A percentile compares a stretch with the other conserved stretches of the same genome.
phyloP scores from a whole-genome alignment of 805 yeast species.

The Zygosaccharomyces kombuchaensis region DNA sequence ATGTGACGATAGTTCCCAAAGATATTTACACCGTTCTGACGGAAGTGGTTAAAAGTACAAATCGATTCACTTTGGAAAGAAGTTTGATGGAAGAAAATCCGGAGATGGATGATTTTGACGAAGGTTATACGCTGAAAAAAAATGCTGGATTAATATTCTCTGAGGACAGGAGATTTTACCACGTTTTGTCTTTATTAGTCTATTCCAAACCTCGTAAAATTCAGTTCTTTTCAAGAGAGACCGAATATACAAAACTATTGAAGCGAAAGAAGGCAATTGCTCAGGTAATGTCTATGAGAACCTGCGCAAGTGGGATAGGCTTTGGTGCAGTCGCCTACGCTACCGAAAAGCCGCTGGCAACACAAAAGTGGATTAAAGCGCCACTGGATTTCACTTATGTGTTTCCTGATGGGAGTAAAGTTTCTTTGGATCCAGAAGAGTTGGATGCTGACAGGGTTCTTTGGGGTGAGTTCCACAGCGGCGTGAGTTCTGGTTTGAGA shows the following conservation, averaged over 20 bases:
- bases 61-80: slow-evolving; percentile 34
- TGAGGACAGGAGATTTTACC: slow-evolving; percentile 73
- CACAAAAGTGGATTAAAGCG: slow-evolving; percentile 81
- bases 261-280: slow-evolving; percentile 56
- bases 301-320: slow-evolving; percentile 48
- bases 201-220: slow-evolving; percentile 23
- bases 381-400: slow-evolving; percentile 63
- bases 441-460: slow-evolving; percentile 47
- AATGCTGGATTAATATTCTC: slow-evolving; percentile 57
- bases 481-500: slow-evolving; percentile 80
- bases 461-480: slow-evolving; percentile 93
- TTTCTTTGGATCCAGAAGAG: slow-evolving; percentile 52
- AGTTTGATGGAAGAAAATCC: slow-evolving; percentile 8
- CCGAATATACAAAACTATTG: slow-evolving; percentile 54
- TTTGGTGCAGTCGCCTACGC: slow-evolving; percentile 30
- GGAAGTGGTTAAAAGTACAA: slow-evolving; percentile 48
- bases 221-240: slow-evolving; percentile 33
- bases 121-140: slow-evolving; percentile 17
- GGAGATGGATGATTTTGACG: slow-evolving; percentile 19
- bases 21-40: slow-evolving; percentile 16
- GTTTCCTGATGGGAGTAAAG: slow-evolving; percentile 65
- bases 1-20: slow-evolving; percentile 9
- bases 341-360: slow-evolving; percentile 63
- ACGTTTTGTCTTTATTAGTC: slow-evolving; percentile 63
- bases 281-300: slow-evolving; percentile 58